Evolutionary conservation across 352 stramenopile species (phyloP).

Genomic region (Pilasporangium apinafurcum): DNA sequence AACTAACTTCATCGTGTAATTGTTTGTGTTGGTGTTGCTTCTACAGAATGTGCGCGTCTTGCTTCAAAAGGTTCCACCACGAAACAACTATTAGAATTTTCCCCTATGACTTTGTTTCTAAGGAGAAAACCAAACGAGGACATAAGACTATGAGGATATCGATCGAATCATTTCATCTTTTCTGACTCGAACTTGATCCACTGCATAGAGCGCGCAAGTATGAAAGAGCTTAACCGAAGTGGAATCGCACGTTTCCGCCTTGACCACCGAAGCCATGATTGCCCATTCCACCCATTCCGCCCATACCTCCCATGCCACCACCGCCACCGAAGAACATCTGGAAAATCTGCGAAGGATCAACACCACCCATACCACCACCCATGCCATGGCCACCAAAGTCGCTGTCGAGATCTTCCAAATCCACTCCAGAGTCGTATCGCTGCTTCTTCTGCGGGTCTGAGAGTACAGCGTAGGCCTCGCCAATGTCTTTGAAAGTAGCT

Average conservation of each 20-base stretch:
- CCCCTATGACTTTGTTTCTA: too few relatives aligned
- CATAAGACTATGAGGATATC: too few relatives aligned
- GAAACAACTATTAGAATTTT: too few relatives aligned
- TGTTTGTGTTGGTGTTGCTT: too few relatives aligned
- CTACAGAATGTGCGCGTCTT: too few relatives aligned
- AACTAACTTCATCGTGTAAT: too few relatives aligned
- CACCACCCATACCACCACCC: slow-evolving; percentile 73
- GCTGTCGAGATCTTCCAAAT: slow-evolving; percentile 92
- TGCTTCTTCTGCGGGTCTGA: slow-evolving; percentile 90
- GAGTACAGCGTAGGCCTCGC: slow-evolving; percentile 94
- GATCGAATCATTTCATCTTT: too few relatives aligned
- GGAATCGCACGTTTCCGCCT: too few relatives aligned
- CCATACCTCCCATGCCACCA: slow-evolving; percentile 27
- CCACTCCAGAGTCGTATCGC: slow-evolving; percentile 93
- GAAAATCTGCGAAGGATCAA: slow-evolving; percentile 83
- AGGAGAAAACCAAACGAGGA: too few relatives aligned
- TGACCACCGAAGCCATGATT: slow-evolving; percentile 48
- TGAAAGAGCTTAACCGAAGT: slow-evolving; percentile 54
- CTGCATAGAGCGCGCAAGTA: too few relatives aligned
- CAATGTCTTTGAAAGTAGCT: slow-evolving; percentile 94
- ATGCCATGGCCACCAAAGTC: slow-evolving; percentile 77
- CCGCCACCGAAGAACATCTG: slow-evolving; percentile 82
- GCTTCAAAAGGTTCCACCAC: too few relatives aligned
- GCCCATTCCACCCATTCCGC: slow-evolving; percentile 24
- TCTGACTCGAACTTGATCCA: slow-evolving; percentile 4